Percentiles rank a stretch among this genome's conserved stretches.
These are phyloP conservation scores for Apiospora phragmitis DNA, from an alignment of 2,329 filamentous ascomycete genomes.

Conservation along the genomic window DNA sequence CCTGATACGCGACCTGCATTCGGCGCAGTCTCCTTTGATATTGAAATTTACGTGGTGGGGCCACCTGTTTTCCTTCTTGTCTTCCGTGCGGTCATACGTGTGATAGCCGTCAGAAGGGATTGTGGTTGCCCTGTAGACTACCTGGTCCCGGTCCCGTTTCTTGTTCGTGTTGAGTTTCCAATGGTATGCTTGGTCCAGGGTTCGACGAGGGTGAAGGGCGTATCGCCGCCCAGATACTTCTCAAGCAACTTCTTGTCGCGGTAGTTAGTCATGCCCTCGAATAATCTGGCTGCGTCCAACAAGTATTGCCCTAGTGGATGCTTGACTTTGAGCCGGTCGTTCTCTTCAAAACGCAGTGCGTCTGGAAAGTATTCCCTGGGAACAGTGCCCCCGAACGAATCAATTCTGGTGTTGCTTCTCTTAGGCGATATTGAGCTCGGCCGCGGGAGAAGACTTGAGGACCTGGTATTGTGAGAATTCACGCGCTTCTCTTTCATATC, in stretches of 20 bases:
- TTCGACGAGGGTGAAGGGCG: constrained; percentile 44
- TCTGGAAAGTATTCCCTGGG: background rate
- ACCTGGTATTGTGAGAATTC: background rate
- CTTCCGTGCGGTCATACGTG: constrained; percentile 14
- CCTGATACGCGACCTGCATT: constrained; percentile 18
- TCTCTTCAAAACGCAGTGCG: background rate
- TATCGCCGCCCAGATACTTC: constrained; percentile 33
- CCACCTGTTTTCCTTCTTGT: background rate
- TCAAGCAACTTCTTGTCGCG: constrained; percentile 35
- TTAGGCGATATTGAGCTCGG: background rate
- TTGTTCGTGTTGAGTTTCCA: constrained; percentile 40
- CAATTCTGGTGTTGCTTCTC: background rate
- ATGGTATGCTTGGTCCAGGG: constrained; percentile 47
- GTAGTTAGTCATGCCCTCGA: constrained; percentile 37
- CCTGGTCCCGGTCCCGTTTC: constrained; percentile 41
- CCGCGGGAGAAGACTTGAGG: background rate
- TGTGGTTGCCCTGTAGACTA: constrained; percentile 40
- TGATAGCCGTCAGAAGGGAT: constrained; percentile 23
- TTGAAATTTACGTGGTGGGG: constrained; percentile 13
- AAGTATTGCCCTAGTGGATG: constrained; percentile 30
- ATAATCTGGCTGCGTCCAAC: constrained; percentile 21
- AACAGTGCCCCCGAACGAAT: background rate
- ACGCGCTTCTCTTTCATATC: background rate
- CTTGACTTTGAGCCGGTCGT: constrained; percentile 14
- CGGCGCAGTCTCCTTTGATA: constrained; percentile 12